Conservation (phyloP, 208 protist species). For the Leishmania major region DNA sequence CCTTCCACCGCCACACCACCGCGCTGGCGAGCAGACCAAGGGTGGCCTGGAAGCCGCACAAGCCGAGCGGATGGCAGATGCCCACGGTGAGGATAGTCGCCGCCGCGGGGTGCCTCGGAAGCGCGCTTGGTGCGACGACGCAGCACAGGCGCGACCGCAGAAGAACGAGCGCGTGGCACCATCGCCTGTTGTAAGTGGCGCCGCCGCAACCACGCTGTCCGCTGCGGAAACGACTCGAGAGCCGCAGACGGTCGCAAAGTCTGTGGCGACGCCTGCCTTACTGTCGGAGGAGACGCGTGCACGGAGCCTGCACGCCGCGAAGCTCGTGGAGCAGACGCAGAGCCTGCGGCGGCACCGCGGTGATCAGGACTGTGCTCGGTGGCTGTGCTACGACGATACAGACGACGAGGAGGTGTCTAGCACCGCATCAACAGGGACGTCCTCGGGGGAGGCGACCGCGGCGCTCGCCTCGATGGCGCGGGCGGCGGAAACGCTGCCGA, state of each 20-base stretch:
- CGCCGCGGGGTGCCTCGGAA: not conserved
- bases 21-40: not conserved
- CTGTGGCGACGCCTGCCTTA: not conserved
- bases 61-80: not conserved
- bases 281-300: constrained; percentile 12
- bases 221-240: not conserved
- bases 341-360: not conserved
- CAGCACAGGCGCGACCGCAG: not conserved
- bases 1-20: not conserved
- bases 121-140: constrained; percentile 1
- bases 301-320: not conserved
- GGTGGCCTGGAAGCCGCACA: too few species aligned
- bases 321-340: not conserved
- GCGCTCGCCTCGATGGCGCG: not conserved
- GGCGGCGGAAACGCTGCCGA: not conserved
- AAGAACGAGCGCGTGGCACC: not conserved
- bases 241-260: not conserved
- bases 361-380: not conserved
- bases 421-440: not conserved
- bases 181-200: not conserved
- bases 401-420: constrained; percentile 4
- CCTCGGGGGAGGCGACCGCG: not conserved
- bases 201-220: not conserved
- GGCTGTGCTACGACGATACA: constrained; percentile 13
- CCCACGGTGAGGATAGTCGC: not conserved